phyloP scores from a whole-genome alignment of 2,329 filamentous ascomycete species.

The Lecanicillium sp. region DNA sequence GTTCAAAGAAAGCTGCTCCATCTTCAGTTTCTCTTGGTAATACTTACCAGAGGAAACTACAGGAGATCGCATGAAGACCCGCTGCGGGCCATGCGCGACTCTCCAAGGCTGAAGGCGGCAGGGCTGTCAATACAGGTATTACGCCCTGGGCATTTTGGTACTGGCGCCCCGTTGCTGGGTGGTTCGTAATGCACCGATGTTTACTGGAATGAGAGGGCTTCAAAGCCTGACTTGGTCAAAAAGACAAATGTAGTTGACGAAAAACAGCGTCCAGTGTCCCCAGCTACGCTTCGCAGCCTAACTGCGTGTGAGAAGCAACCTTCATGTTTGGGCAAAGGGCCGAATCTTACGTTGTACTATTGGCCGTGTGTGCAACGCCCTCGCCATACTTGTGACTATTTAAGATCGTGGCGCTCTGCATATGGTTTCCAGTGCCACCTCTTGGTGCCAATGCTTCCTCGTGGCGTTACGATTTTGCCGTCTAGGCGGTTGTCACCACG shows the following conservation, averaged over 20 bases:
- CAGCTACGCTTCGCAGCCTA: too few species aligned
- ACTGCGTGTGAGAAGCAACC: neutral
- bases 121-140: neutral
- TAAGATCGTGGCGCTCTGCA: constrained; percentile 11
- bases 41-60: neutral
- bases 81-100: constrained; percentile 1
- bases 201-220: neutral
- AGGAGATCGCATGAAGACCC: constrained; percentile 1
- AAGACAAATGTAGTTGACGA: neutral
- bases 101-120: neutral
- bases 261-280: too few species aligned
- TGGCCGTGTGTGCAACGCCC: neutral
- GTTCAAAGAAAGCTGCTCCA: neutral
- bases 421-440: neutral
- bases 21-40: neutral
- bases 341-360: constrained; percentile 2
- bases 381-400: neutral
- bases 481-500: too few species aligned
- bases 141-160: neutral
- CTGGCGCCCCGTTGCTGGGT: neutral
- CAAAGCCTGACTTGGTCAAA: neutral
- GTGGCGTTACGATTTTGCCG: constrained; percentile 6
- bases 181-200: too few species aligned
- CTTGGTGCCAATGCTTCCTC: constrained; percentile 1
- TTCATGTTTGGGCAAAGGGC: neutral